Evolutionary conservation across 371 early-diverging fungal species (phyloP), one percentile per base, ranked within the genome.

Genomic region (Blakeslea trispora): DNA sequence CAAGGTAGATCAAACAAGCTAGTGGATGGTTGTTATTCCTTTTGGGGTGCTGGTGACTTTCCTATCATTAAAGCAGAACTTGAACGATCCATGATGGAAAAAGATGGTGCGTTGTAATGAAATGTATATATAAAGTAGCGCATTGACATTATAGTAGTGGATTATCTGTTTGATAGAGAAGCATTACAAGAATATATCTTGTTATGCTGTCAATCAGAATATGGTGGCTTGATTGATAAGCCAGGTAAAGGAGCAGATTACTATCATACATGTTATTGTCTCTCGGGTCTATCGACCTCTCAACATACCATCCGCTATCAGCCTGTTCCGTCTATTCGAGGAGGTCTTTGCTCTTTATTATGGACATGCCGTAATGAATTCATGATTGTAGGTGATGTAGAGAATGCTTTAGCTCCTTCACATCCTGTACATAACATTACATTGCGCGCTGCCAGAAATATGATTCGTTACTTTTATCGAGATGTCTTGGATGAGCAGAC

Each of bases 21-120:
- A 1, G 98, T 97, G 0, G 99, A 99, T 71, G 97, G 96, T 0
- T 99, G 99, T 66, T 99, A 99, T 70, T 90, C 95, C 0, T 95
- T 93, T 69, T 99, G 99, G 99, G 85, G 91, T 22, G 97, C 96
- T 15, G 97, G 90, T 2, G 78, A 87, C 22, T 92, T 91, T 35
- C 89, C 93, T 0, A 58, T 96, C 7, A 55, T 96, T 14, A 82
- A 86, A 53, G 77, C 81, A 9, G 68, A 66, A 49, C 3, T 70
- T 42, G 59, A 57, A 1, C 49, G 59, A 28, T 50, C 63, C 11
- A 9, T 21, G 18, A 43, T 0, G 28, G 0, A 17, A 5, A 7
- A 23, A 5, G 35, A 56, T 18, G n/a, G n/a, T n/a, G n/a, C n/a
- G n/a, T n/a, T n/a, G n/a, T n/a, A n/a, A n/a, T n/a, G n/a, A n/a